phyloP scores from a whole-genome alignment of 2,329 filamentous ascomycete genomes.

The Ilyonectria sp. region DNA sequence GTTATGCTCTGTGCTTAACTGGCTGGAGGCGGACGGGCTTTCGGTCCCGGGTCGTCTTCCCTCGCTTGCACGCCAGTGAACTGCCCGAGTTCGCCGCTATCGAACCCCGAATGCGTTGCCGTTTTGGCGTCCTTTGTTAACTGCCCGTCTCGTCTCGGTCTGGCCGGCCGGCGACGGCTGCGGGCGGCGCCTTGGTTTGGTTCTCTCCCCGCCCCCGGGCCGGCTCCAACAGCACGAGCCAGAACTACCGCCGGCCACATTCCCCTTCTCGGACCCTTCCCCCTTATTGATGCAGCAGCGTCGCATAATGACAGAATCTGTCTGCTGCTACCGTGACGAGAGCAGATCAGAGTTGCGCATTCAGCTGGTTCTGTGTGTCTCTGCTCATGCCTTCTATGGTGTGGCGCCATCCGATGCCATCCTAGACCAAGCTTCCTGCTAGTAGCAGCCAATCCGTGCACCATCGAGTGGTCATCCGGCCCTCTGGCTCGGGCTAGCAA shows the following conservation, averaged over 20 bases:
- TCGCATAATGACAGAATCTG: not conserved
- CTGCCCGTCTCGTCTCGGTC: slow-evolving; percentile 20
- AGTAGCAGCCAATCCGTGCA: slow-evolving; percentile 19
- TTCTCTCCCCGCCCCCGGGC: slow-evolving; percentile 22
- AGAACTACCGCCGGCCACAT: not conserved
- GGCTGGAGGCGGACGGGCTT: not conserved
- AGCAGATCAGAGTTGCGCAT: not conserved
- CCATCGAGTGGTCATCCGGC: slow-evolving; percentile 27
- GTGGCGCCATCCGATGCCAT: slow-evolving; percentile 29
- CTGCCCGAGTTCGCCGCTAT: slow-evolving; percentile 2
- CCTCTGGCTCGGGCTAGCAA: slow-evolving; percentile 19
- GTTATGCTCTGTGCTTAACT: slow-evolving; percentile 17
- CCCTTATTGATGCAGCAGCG: slow-evolving; percentile 1
- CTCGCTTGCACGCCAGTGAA: not conserved
- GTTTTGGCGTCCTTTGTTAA: slow-evolving; percentile 7
- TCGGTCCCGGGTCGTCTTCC: not conserved
- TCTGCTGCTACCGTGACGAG: not conserved
- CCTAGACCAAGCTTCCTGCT: slow-evolving; percentile 13
- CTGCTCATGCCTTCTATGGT: slow-evolving; percentile 7
- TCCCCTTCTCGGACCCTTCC: not conserved
- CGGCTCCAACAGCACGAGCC: slow-evolving; percentile 12
- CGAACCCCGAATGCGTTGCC: not conserved
- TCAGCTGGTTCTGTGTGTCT: not conserved
- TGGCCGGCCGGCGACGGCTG: slow-evolving; percentile 27
- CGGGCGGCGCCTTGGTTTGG: slow-evolving; percentile 17